Percentiles rank a stretch among this genome's conserved stretches.
phyloP scores from a whole-genome alignment of 352 stramenopile species.

The Pythium myriotylum region DNA sequence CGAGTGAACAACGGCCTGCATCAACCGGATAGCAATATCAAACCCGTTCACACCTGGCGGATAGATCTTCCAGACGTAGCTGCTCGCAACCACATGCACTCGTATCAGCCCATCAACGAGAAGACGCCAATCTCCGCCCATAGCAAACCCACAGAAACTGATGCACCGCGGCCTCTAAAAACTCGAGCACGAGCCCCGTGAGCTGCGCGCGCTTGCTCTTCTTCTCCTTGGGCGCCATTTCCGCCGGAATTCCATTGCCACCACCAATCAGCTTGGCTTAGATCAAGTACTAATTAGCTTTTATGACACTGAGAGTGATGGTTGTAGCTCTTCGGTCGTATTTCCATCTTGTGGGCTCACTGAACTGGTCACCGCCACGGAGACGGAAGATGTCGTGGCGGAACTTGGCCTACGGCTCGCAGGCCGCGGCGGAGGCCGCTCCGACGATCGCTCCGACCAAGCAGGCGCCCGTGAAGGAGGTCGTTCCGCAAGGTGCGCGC shows the following conservation, averaged over 20 bases:
- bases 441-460: constrained; percentile 65
- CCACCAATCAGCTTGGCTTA: constrained; percentile 15
- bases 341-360: too few species aligned
- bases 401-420: constrained; percentile 83
- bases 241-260: not conserved
- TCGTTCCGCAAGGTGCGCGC: constrained; percentile 58
- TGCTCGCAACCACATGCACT: not conserved
- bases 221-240: constrained; percentile 29
- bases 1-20: too few species aligned
- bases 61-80: constrained; percentile 32
- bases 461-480: constrained; percentile 46
- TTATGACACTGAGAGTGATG: constrained; percentile 11
- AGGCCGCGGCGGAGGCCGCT: constrained; percentile 67
- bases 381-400: constrained; percentile 54
- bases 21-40: too few species aligned
- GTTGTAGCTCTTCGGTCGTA: constrained; percentile 14
- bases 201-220: constrained; percentile 36
- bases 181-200: constrained; percentile 71
- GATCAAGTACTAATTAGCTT: not conserved
- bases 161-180: constrained; percentile 70
- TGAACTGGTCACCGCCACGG: constrained; percentile 2
- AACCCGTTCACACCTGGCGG: constrained; percentile 10
- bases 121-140: not conserved
- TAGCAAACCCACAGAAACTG: constrained; percentile 68
- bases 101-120: not conserved